Evolutionary conservation across 768 basidiomycete genomes (phyloP).

Genomic region (Leccinellum luteum): DNA sequence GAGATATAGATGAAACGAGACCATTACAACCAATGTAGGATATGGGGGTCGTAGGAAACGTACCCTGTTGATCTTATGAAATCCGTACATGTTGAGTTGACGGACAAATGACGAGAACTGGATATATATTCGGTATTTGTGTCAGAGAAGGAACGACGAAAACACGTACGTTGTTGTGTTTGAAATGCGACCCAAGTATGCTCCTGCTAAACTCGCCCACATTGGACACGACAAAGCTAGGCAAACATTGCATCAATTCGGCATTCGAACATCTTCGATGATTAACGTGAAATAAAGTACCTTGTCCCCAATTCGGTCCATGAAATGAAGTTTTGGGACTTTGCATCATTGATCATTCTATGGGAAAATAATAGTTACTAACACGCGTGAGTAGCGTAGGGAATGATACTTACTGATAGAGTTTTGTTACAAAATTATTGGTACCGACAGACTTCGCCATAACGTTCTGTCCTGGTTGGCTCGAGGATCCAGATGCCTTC

Average conservation of each 20-base stretch:
- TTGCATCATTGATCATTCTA: constrained; percentile 86
- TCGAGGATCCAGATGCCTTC: constrained; percentile 17
- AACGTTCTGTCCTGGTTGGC: constrained; percentile 45
- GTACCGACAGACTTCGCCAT: constrained; percentile 64
- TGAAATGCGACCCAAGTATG: constrained; percentile 84
- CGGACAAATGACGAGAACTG: constrained; percentile 94
- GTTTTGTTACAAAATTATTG: constrained; percentile 87
- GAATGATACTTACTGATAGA: constrained; percentile 67
- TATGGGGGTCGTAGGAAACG: constrained; percentile 23
- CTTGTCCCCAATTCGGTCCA: constrained; percentile 83
- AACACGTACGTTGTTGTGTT: constrained; percentile 78
- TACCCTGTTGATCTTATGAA: constrained; percentile 90
- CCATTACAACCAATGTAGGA: constrained; percentile 10
- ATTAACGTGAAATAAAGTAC: constrained; percentile 21
- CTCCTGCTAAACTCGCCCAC: constrained; percentile 84
- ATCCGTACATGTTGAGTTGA: constrained; percentile 95
- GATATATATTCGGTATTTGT: constrained; percentile 8
- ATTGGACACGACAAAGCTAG: constrained; percentile 78
- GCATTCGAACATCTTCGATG: neutral
- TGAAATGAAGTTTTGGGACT: constrained; percentile 73
- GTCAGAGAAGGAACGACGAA: constrained; percentile 19
- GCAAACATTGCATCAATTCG: neutral
- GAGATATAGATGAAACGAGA: constrained; percentile 4
- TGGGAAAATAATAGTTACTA: neutral
- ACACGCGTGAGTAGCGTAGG: neutral